Conservation (phyloP, 23 red algal genomes). For the Chondrus crispus region DNA sequence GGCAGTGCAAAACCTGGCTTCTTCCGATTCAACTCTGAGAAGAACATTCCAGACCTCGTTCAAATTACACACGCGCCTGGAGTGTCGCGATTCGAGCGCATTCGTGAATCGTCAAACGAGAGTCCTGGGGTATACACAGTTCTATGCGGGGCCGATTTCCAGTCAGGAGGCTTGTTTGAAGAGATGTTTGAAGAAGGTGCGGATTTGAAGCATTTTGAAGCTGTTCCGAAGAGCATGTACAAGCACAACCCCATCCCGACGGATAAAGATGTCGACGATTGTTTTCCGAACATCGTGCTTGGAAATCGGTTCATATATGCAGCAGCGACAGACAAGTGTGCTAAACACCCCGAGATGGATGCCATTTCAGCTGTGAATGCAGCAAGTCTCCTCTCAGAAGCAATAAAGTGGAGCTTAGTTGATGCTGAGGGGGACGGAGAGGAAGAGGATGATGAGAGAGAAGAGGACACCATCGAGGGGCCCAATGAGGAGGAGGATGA, state of each 20-base stretch:
- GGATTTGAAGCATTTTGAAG: slow-evolving; percentile 11
- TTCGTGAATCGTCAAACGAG: not conserved
- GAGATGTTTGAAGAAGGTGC: slow-evolving; percentile 57
- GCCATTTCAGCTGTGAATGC: slow-evolving; percentile 52
- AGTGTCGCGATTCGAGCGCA: slow-evolving; percentile 43
- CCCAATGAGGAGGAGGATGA: too few species aligned
- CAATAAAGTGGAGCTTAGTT: slow-evolving; percentile 2
- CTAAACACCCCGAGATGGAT: slow-evolving; percentile 54
- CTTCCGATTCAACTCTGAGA: slow-evolving; percentile 41
- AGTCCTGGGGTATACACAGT: slow-evolving; percentile 36
- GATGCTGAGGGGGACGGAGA: too few species aligned
- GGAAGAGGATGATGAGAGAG: slow-evolving; percentile 3
- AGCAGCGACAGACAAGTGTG: slow-evolving; percentile 15
- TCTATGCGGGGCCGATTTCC: slow-evolving; percentile 28
- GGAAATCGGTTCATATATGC: slow-evolving; percentile 47
- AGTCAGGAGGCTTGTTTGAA: not conserved
- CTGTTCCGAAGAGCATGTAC: not conserved
- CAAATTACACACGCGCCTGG: slow-evolving; percentile 1
- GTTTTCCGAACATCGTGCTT: slow-evolving; percentile 35
- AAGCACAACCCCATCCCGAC: not conserved
- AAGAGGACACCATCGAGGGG: too few species aligned
- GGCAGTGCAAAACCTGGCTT: slow-evolving; percentile 27
- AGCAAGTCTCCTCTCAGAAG: slow-evolving; percentile 61
- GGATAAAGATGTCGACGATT: slow-evolving; percentile 29
- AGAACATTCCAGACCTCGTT: slow-evolving; percentile 37